Evolutionary conservation across 495 filamentous ascomycete species (phyloP), one percentile per base, ranked within the genome.

Genomic region (Physcia stellaris): DNA sequence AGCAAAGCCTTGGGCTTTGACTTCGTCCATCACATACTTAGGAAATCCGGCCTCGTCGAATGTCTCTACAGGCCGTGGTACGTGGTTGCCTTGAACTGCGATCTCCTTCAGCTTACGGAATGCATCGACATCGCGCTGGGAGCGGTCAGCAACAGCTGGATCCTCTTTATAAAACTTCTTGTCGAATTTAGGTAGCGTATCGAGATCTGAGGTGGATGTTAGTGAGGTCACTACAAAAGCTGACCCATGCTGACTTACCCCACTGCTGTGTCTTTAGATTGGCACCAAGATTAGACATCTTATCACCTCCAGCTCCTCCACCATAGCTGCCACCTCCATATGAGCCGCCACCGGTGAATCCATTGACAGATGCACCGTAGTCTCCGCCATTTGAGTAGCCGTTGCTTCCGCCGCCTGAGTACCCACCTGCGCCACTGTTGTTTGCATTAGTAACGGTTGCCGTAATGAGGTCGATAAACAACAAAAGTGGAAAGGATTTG

Each of bases 161-260:
- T 88, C 75, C 62, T 96, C 90, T 62, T 94, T 92, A 70, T 98
- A 98, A 69, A 98, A 98, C 19, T 82, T 86, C 66, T 98, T 98
- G 56, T 98, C 90, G 60, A 98, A 98, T 62, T 95, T 95, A 46
- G 90, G 87, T 17, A 98, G 54, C 18, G 77, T 63, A 56, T 58
- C 63, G 13, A 87, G 51, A 60, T 98, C 88, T 88, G 52, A 30
- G 27, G 20, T 11, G 31, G n/a, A n/a, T n/a, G n/a, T n/a, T n/a
- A n/a, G n/a, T n/a, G n/a, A n/a, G n/a, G n/a, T n/a, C n/a, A n/a
- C n/a, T n/a, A n/a, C n/a, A n/a, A n/a, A n/a, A n/a, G n/a, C n/a
- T n/a, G n/a, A n/a, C n/a, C n/a, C n/a, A n/a, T n/a, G n/a, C n/a
- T n/a, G n/a, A n/a, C 79, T 60, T 66, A 88, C 83, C 84, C 80